A percentile compares a stretch with the other conserved stretches of the same genome.
phyloP scores from a whole-genome alignment of 495 filamentous ascomycete genomes.

The Penicillium crystallinum region DNA sequence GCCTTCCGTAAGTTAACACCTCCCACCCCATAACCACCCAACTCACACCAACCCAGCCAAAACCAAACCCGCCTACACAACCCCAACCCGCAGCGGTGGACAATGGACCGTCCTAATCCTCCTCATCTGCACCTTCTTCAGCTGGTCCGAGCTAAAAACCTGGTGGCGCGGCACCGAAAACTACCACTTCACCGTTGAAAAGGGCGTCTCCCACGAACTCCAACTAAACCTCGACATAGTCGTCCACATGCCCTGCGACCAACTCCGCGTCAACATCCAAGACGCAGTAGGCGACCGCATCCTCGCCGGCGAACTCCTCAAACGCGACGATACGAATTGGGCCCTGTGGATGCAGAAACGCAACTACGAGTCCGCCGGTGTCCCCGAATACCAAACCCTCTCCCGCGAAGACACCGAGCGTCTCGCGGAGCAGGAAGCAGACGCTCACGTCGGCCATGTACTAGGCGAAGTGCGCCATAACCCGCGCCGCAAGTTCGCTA shows the following conservation, averaged over 20 bases:
- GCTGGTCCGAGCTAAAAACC: constrained; percentile 67
- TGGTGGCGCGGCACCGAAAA: constrained; percentile 81
- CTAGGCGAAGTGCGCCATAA: constrained; percentile 40
- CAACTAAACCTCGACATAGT: constrained; percentile 96
- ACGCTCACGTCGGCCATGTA: constrained; percentile 50
- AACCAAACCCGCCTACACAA: constrained; percentile 88
- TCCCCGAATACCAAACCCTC: constrained; percentile 49
- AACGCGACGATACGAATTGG: constrained; percentile 75
- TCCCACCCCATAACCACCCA: background rate
- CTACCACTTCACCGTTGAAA: constrained; percentile 92
- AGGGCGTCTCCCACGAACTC: constrained; percentile 77
- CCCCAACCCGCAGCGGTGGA: constrained; percentile 74
- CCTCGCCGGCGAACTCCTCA: constrained; percentile 69
- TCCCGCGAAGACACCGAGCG: constrained; percentile 42
- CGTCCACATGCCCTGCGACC: constrained; percentile 80
- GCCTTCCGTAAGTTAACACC: constrained; percentile 86
- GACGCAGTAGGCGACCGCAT: constrained; percentile 91
- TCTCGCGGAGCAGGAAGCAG: constrained; percentile 43
- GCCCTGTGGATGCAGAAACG: constrained; percentile 72
- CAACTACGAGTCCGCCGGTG: constrained; percentile 58
- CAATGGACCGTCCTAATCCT: constrained; percentile 88
- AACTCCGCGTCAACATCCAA: constrained; percentile 94
- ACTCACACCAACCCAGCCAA: constrained; percentile 58
- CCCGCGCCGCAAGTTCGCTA: constrained; percentile 52
- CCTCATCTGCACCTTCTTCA: constrained; percentile 63